These are phyloP conservation scores for Eimeria falciformis DNA, from an alignment of 169 alveolate genomes.

Conservation along the genomic window DNA sequence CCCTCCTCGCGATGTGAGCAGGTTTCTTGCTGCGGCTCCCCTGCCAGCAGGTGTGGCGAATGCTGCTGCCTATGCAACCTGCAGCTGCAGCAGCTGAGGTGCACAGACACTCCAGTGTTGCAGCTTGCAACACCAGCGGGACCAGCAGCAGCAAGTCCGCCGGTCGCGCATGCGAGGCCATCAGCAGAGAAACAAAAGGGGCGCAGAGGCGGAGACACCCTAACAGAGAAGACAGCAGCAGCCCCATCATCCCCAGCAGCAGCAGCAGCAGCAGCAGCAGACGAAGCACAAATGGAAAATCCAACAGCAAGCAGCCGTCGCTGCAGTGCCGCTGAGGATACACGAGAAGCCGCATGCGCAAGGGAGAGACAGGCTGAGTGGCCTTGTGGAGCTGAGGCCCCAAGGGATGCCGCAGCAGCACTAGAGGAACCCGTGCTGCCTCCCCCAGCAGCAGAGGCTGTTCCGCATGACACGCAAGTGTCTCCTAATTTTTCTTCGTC, in stretches of 20 bases:
- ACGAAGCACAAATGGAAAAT: not conserved
- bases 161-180: not conserved
- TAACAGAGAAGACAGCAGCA: not conserved
- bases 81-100: slow-evolving; percentile 72
- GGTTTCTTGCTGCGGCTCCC: slow-evolving; percentile 72
- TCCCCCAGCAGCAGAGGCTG: slow-evolving; percentile 24
- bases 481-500: not conserved
- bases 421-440: not conserved
- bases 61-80: slow-evolving; percentile 60
- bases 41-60: slow-evolving; percentile 56
- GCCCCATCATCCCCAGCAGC: not conserved
- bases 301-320: not conserved
- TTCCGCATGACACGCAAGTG: not conserved
- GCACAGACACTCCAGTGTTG: slow-evolving; percentile 20
- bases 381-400: not conserved
- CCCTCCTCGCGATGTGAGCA: slow-evolving; percentile 69
- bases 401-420: slow-evolving; percentile 26
- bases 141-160: not conserved
- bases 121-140: slow-evolving; percentile 39
- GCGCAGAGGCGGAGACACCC: not conserved
- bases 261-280: slow-evolving; percentile 5
- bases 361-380: not conserved
- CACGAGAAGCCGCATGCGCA: not conserved
- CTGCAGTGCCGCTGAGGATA: not conserved
- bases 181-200: slow-evolving; percentile 1